Conservation (phyloP, 371 early-diverging fungal genomes). For the Mucor ambiguus region DNA sequence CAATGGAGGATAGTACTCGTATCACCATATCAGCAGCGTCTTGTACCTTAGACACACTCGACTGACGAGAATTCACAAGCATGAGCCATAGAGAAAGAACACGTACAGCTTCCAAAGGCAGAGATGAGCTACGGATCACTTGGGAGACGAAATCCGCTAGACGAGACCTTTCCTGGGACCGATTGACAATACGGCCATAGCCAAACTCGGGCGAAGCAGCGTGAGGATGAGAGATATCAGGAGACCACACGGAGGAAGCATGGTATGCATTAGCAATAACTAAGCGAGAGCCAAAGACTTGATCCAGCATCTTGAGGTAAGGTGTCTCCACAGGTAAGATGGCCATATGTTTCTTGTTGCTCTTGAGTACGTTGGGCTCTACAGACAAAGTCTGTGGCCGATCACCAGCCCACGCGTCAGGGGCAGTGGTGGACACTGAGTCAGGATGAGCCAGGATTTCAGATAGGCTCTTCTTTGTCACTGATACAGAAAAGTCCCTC, state of each 20-base stretch:
- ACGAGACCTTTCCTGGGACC: conserved; percentile 66
- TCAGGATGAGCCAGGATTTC: not conserved
- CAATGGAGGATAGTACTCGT: conserved; percentile 16
- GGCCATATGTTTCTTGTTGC: not conserved
- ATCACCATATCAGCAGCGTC: conserved; percentile 27
- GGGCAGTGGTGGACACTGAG: not conserved
- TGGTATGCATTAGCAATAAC: conserved; percentile 69
- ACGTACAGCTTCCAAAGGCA: conserved; percentile 55
- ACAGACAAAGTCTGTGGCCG: not conserved
- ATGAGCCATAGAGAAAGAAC: conserved; percentile 68
- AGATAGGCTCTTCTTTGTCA: not conserved
- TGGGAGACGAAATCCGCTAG: conserved; percentile 59
- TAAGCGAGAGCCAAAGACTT: conserved; percentile 73
- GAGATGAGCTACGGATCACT: conserved; percentile 47
- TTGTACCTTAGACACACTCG: conserved; percentile 32
- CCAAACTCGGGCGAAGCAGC: conserved; percentile 79
- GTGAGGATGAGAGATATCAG: conserved; percentile 30
- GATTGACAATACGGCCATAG: conserved; percentile 71
- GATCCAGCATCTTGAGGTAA: conserved; percentile 75
- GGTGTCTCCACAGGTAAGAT: conserved; percentile 56
- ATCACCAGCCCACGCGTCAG: not conserved
- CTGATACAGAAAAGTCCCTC: not conserved
- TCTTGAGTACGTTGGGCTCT: not conserved
- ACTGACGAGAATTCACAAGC: conserved; percentile 55
- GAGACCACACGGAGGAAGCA: conserved; percentile 41